A percentile compares a stretch with the other conserved stretches of the same genome.
Evolutionary conservation across 495 filamentous ascomycete species (phyloP).

Genomic region (Lasiosphaeria hispida): DNA sequence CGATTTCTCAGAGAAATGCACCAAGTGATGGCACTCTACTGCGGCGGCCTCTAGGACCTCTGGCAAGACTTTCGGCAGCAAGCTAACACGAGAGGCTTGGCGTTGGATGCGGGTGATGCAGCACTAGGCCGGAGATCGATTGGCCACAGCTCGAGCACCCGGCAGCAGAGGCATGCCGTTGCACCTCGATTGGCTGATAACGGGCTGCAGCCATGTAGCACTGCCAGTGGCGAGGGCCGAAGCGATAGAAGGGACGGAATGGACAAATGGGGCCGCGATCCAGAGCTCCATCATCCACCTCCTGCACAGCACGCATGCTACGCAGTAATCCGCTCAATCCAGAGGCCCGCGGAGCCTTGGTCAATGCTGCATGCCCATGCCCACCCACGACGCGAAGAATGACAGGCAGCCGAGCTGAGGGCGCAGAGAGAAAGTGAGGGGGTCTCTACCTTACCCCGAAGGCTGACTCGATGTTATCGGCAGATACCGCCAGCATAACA

Average conservation of each 20-base stretch:
- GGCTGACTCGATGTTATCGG: too few species aligned
- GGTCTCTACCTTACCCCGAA: too few species aligned
- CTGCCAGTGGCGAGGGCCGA: too few species aligned
- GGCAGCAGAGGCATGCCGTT: neutral
- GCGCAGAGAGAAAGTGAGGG: too few species aligned
- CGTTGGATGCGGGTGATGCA: conserved; percentile 13
- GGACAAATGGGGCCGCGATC: conserved; percentile 4
- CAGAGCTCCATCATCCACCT: conserved; percentile 7
- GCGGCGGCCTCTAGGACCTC: too few species aligned
- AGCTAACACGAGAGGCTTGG: neutral
- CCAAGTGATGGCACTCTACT: too few species aligned
- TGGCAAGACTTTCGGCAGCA: neutral
- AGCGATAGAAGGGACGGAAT: neutral
- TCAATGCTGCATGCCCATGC: too few species aligned
- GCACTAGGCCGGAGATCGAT: conserved; percentile 1
- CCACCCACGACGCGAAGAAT: too few species aligned
- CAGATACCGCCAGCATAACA: too few species aligned
- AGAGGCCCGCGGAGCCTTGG: neutral
- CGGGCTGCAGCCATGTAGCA: conserved; percentile 7
- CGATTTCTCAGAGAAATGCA: too few species aligned
- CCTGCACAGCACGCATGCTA: neutral
- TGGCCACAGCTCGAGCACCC: neutral
- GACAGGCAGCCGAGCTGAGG: too few species aligned
- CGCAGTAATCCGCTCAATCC: neutral
- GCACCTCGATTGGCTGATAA: conserved; percentile 12